These are phyloP conservation scores for Acacia acuminata DNA, from an alignment of 306 rosid species.

Conservation along the genomic window DNA sequence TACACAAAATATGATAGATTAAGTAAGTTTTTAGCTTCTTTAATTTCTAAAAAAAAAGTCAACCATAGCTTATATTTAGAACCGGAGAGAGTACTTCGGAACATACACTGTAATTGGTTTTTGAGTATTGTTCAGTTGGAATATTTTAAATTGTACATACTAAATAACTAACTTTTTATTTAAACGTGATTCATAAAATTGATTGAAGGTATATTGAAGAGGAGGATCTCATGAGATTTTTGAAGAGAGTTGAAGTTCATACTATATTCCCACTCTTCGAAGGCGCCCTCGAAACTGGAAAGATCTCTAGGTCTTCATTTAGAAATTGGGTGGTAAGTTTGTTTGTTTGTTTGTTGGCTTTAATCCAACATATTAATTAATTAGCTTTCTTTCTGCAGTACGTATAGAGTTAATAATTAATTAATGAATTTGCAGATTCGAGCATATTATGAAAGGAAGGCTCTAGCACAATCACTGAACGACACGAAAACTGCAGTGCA, in stretches of 20 bases:
- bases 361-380: background rate
- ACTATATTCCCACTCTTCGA: conserved; percentile 59
- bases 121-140: background rate
- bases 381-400: background rate
- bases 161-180: background rate
- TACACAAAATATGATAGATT: no score
- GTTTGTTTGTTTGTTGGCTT: no score
- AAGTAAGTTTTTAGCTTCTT: no score
- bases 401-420: background rate
- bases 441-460: conserved; percentile 57
- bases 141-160: background rate
- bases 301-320: conserved; percentile 49
- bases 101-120: no score
- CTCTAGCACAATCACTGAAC: conserved; percentile 54
- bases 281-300: conserved; percentile 61
- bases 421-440: conserved; percentile 40
- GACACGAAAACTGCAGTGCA: conserved; percentile 67
- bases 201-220: conserved; percentile 53
- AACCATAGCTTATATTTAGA: no score
- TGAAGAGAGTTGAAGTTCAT: conserved; percentile 55
- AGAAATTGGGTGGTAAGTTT: conserved; percentile 58
- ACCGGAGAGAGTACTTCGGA: no score
- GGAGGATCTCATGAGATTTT: conserved; percentile 55
- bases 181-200: background rate
- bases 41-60: no score